These are phyloP conservation scores for Papilionanthe hybrid DNA, from an alignment of 116 monocot genomes.

Conservation along the genomic window DNA sequence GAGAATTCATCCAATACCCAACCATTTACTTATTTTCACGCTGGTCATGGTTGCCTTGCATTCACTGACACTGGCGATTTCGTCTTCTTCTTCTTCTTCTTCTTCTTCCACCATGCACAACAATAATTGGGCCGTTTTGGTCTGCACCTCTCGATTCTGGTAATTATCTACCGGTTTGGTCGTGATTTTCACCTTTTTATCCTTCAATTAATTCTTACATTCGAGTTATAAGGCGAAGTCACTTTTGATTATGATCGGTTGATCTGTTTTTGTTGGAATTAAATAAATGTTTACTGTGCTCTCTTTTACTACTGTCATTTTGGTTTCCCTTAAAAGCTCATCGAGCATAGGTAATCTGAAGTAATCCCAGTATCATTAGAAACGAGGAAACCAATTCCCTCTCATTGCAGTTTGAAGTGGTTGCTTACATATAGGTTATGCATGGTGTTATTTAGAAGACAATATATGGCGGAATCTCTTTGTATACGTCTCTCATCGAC, in stretches of 20 bases:
- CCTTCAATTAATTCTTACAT: background rate
- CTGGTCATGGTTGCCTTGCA: background rate
- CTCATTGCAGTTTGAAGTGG: background rate
- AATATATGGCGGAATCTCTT: background rate
- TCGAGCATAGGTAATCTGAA: background rate
- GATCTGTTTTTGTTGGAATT: background rate
- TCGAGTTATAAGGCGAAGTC: background rate
- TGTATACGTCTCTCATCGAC: background rate
- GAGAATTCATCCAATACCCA: background rate
- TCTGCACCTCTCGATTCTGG: slow-evolving; percentile 96
- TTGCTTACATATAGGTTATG: too few species aligned
- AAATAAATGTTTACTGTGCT: background rate
- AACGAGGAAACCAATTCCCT: too few species aligned
- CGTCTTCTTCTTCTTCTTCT: slow-evolving; percentile 14
- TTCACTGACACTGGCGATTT: background rate
- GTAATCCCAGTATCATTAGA: too few species aligned
- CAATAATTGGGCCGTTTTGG: slow-evolving; percentile 94
- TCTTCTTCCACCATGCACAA: slow-evolving; percentile 59
- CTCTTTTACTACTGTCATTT: background rate
- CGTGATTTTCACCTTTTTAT: background rate
- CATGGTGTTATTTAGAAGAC: too few species aligned
- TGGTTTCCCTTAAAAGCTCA: background rate
- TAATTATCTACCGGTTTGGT: slow-evolving; percentile 5
- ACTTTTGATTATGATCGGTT: background rate
- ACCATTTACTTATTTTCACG: background rate